phyloP scores from a whole-genome alignment of 208 protist genomes.

The Endotrypanum monterogeii region DNA sequence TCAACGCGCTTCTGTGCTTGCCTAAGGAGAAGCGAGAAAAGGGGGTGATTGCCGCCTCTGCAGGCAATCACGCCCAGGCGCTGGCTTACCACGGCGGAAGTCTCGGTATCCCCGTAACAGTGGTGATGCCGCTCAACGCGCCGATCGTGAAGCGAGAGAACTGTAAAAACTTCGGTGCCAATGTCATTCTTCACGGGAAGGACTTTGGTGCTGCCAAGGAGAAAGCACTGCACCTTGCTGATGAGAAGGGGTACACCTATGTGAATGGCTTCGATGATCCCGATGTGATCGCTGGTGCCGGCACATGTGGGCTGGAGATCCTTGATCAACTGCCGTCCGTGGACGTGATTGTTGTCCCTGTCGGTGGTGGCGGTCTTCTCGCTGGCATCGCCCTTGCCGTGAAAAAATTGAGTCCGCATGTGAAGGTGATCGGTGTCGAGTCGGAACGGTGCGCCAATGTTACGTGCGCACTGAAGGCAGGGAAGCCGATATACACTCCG shows the following conservation, averaged over 20 bases:
- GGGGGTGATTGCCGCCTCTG: constrained; percentile 87
- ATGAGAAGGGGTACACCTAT: constrained; percentile 55
- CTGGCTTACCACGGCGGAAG: constrained; percentile 86
- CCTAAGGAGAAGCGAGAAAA: constrained; percentile 48
- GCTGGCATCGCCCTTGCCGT: constrained; percentile 83
- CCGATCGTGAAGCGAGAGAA: constrained; percentile 86
- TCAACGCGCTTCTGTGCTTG: constrained; percentile 84
- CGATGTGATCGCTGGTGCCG: constrained; percentile 84
- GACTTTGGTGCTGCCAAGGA: constrained; percentile 83
- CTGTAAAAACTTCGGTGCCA: constrained; percentile 72
- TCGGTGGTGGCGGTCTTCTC: constrained; percentile 90
- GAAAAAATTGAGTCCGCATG: constrained; percentile 76
- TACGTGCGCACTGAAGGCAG: constrained; percentile 53
- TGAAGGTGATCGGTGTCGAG: constrained; percentile 88
- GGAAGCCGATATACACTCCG: constrained; percentile 52
- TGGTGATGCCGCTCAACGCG: constrained; percentile 90
- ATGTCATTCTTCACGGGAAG: constrained; percentile 68
- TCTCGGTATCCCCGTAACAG: constrained; percentile 84
- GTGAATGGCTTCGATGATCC: constrained; percentile 93
- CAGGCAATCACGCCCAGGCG: constrained; percentile 92
- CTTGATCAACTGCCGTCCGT: constrained; percentile 81
- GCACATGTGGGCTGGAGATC: constrained; percentile 90
- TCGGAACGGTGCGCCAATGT: constrained; percentile 62
- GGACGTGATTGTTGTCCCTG: constrained; percentile 87
- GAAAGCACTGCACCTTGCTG: constrained; percentile 44